Conservation (phyloP, 805 yeast species). For the Suhomyces vadensis region DNA sequence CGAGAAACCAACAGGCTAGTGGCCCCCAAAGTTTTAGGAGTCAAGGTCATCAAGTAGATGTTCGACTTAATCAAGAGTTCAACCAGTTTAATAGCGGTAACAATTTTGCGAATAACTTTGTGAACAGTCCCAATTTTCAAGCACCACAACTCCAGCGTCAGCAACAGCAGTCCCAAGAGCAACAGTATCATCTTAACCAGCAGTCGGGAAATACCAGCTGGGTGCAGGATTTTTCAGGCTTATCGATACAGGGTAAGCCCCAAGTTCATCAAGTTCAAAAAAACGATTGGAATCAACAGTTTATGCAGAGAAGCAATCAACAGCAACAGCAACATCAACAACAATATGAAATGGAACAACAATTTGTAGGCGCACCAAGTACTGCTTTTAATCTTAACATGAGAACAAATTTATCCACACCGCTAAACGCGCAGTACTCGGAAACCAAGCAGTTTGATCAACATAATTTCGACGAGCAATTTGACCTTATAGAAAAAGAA, state of each 20-base stretch:
- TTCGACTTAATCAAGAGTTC: conserved; percentile 40
- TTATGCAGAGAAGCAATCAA: conserved; percentile 18
- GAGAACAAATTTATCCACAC: conserved; percentile 20
- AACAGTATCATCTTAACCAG: conserved; percentile 9
- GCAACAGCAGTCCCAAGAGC: conserved; percentile 12
- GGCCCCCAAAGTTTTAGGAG: conserved; percentile 15
- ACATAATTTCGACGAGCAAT: conserved; percentile 29
- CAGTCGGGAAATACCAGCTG: conserved; percentile 17
- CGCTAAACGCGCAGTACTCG: conserved; percentile 12
- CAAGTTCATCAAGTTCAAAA: conserved; percentile 8
- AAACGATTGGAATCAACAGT: conserved; percentile 29
- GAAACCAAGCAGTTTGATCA: conserved; percentile 4
- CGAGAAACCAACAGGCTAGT: conserved; percentile 9
- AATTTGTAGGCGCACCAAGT: conserved; percentile 4
- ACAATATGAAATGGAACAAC: conserved; percentile 1
- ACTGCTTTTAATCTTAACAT: conserved; percentile 18
- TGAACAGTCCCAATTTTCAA: conserved; percentile 8
- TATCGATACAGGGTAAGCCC: conserved; percentile 17
- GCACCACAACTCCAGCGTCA: conserved; percentile 13
- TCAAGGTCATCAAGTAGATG: conserved; percentile 28
- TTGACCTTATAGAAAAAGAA: conserved; percentile 35
- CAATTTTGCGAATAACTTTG: conserved; percentile 20
- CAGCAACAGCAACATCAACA: conserved; percentile 12
- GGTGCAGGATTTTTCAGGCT: conserved; percentile 31
- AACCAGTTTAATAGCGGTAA: conserved; percentile 27